Conservation (phyloP, 1,284 basidiomycete species). For the Hemileia vastatrix region DNA sequence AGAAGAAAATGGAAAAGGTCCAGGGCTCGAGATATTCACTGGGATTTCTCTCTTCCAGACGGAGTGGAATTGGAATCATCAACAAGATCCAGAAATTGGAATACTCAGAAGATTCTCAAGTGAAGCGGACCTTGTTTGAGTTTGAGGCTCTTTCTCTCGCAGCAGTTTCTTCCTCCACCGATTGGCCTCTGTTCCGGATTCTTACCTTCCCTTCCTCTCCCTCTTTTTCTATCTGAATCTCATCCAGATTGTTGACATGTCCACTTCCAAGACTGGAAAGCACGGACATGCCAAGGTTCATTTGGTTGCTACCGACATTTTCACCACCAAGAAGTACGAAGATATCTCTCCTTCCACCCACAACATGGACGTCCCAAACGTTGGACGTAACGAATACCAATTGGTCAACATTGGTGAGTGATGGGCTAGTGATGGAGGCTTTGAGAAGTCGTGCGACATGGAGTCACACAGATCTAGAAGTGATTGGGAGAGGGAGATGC, state of each 20-base stretch:
- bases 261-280: constrained; percentile 93
- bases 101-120: too few species aligned
- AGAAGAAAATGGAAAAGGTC: too few species aligned
- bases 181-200: not conserved
- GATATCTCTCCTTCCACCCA: constrained; percentile 97
- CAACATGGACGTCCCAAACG: constrained; percentile 98
- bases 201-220: not conserved
- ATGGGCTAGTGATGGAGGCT: not conserved
- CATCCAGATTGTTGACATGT: constrained; percentile 57
- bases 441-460: too few species aligned
- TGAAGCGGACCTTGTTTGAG: not conserved
- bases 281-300: constrained; percentile 99
- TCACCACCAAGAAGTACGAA: constrained; percentile 51
- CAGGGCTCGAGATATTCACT: too few species aligned
- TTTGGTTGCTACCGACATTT: constrained; percentile 81
- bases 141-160: not conserved
- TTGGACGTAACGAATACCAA: constrained; percentile 78
- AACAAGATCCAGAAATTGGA: too few species aligned
- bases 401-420: constrained; percentile 55
- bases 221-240: not conserved
- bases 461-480: too few species aligned
- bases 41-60: too few species aligned
- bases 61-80: too few species aligned
- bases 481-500: too few species aligned
- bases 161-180: not conserved